Evolutionary conservation across 768 basidiomycete genomes (phyloP), one percentile per base, ranked within the genome.

Genomic region (Russula brevipes): DNA sequence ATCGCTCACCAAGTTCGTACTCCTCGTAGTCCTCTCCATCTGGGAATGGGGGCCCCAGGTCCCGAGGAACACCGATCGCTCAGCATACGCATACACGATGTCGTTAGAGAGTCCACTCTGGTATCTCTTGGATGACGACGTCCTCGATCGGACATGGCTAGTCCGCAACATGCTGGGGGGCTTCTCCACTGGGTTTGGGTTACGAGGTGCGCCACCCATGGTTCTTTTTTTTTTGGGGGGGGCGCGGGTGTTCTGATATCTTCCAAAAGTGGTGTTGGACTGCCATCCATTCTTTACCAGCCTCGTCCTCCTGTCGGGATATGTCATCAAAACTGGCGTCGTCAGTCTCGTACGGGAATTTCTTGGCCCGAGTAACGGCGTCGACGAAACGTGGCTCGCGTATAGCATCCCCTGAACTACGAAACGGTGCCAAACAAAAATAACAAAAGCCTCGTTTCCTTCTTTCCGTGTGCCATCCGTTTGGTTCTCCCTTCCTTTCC

Each of bases 161-260:
- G 84, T 93, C 4, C 80, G 91, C 31, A 93, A 94, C 67, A 78
- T 92, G 10, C 76, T 94, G 2, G 91, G 91, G 11, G 91, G 91
- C 0, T 86, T 94, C 84, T 87, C 90, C 11, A 87, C 91, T 38
- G 91, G 91, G 1, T 94, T 93, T 72, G 91, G 90, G 0, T 73
- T 94, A 57, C 82, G 91, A 70, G 88, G 91, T 91, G 69, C 47
- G 77, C 71, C 24, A 24, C 1, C 24, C 24, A 24, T 24, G 24
- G 24, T 24, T 24, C 1, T 24, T 24, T 24, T 24, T 24, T 24
- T 24, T 24, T n/a, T n/a, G n/a, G 24, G 24, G 24, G 24, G 24
- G 24, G 24, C 24, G 24, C 24, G 24, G 24, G 24, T 24, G 24
- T 24, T 24, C n/a, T 59, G 8, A 46, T 31, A 16, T n/a, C 17